Percentiles rank a stretch among this genome's conserved stretches.
Evolutionary conservation across 345 rosid species (phyloP).

Genomic region (Kandelia obovata): DNA sequence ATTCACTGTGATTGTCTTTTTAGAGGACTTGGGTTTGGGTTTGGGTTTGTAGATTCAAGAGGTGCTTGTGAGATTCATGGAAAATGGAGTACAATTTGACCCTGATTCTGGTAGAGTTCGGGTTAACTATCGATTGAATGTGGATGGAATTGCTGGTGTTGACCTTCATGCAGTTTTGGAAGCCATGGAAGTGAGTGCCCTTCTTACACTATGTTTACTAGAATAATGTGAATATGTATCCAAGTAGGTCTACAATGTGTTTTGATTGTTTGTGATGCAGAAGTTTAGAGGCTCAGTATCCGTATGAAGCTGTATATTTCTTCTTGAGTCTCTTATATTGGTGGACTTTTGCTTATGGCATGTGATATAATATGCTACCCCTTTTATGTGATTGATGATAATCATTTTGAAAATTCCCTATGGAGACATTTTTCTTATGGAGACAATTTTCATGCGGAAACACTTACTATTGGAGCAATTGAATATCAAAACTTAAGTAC

Average conservation of each 20-base stretch:
- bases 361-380: no score
- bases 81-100: constrained; percentile 66
- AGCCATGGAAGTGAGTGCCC: constrained; percentile 74
- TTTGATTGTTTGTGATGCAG: no score
- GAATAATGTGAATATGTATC: neutral
- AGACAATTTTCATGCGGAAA: no score
- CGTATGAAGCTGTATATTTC: no score
- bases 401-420: neutral
- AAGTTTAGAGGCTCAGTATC: no score
- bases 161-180: constrained; percentile 59
- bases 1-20: constrained; percentile 42
- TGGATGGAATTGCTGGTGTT: constrained; percentile 48
- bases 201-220: constrained; percentile 8
- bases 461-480: neutral
- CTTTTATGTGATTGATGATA: neutral
- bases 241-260: no score
- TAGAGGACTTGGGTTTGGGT: constrained; percentile 53
- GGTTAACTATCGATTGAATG: constrained; percentile 49
- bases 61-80: constrained; percentile 64
- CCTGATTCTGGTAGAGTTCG: constrained; percentile 41
- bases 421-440: neutral
- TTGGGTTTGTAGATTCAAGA: constrained; percentile 94
- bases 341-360: neutral
- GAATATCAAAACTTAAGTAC: neutral
- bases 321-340: neutral